Percentiles rank a stretch among this genome's conserved stretches.
Conservation (phyloP, 306 rosid genomes). For the Malus fusca region DNA sequence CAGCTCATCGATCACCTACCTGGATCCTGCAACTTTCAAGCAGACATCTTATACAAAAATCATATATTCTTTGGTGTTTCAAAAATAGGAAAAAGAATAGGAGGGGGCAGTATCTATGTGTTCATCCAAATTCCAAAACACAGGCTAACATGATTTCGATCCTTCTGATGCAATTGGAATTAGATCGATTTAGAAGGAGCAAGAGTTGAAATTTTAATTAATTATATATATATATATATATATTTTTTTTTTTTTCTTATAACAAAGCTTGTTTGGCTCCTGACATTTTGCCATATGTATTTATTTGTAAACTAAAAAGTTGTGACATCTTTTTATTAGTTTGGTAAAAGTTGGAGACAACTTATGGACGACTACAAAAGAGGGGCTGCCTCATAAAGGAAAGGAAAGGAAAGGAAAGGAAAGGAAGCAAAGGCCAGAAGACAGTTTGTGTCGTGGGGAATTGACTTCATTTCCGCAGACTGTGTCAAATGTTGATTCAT, state of each 20-base stretch:
- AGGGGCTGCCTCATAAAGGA: slow-evolving; percentile 22
- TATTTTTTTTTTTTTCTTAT: not conserved
- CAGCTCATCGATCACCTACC: not conserved
- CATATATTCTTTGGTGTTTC: slow-evolving; percentile 24
- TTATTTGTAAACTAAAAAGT: not conserved
- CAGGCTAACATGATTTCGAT: slow-evolving; percentile 20
- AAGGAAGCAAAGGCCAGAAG: slow-evolving; percentile 1
- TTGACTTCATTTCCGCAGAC: too few species aligned
- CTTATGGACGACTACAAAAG: slow-evolving; percentile 1
- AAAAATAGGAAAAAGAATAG: not conserved
- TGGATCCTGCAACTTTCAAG: slow-evolving; percentile 14
- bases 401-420: slow-evolving; percentile 6
- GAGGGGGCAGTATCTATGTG: not conserved
- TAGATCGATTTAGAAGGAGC: slow-evolving; percentile 1
- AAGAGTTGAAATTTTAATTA: slow-evolving; percentile 18
- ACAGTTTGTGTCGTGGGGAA: not conserved
- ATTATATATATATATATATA: not conserved
- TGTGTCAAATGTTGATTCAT: too few species aligned
- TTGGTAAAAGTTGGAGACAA: slow-evolving; percentile 13
- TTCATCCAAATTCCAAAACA: not conserved
- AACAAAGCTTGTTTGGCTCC: slow-evolving; percentile 7
- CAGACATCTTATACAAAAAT: slow-evolving; percentile 8
- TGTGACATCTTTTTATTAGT: slow-evolving; percentile 30
- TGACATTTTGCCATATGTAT: slow-evolving; percentile 7
- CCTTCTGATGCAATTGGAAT: slow-evolving; percentile 13